Evolutionary conservation across 768 basidiomycete species (phyloP).

Genomic region (Gyrodon lividus): DNA sequence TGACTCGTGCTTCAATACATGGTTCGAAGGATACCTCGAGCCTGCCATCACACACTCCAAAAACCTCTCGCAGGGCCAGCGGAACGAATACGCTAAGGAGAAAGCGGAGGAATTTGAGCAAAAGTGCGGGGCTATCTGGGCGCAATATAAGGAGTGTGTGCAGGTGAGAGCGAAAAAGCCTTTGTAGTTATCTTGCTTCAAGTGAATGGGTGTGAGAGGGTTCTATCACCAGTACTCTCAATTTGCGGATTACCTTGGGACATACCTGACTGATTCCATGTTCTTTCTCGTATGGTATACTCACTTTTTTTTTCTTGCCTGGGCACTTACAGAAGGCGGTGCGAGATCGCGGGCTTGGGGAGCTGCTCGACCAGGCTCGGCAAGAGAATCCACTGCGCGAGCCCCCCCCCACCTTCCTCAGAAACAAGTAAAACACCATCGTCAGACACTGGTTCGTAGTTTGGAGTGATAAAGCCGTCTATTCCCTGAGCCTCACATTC

Average conservation of each 20-base stretch:
- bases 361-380: constrained; percentile 74
- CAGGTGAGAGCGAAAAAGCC: constrained; percentile 52
- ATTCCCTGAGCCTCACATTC: not conserved
- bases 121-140: constrained; percentile 84
- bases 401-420: constrained; percentile 43
- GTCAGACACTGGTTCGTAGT: constrained; percentile 10
- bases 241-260: not conserved
- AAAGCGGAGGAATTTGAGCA: constrained; percentile 88
- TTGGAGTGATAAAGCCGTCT: not conserved
- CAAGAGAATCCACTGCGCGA: constrained; percentile 75
- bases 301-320: not conserved
- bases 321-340: constrained; percentile 61
- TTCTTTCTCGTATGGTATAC: not conserved
- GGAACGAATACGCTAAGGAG: constrained; percentile 60
- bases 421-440: constrained; percentile 8
- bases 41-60: constrained; percentile 56
- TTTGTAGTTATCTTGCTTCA: too few species aligned
- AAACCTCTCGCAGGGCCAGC: constrained; percentile 41
- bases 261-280: not conserved
- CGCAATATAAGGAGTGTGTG: constrained; percentile 75
- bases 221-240: too few species aligned
- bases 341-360: constrained; percentile 72
- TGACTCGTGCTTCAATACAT: constrained; percentile 94
- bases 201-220: not conserved
- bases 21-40: constrained; percentile 97